Evolutionary conservation across 768 basidiomycete genomes (phyloP), one percentile per base, ranked within the genome.

Genomic region (Phylloporus scabripes): DNA sequence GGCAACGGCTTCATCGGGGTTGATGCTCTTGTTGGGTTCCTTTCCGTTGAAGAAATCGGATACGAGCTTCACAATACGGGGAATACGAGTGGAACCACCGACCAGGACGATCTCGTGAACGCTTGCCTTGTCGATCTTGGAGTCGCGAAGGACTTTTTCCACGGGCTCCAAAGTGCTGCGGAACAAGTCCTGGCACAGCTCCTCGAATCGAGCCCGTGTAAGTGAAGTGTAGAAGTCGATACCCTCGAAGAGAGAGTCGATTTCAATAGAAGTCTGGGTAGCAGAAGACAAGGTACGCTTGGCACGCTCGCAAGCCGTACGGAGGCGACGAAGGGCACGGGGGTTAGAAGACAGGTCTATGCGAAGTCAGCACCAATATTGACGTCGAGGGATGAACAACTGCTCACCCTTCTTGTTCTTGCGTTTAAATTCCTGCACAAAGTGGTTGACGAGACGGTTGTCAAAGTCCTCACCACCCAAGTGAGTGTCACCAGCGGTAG

Each of bases 11-110:
- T 97, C 95, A 58, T 98, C 95, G 45, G 95, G 95, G 83, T 98
- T 97, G 79, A 98, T 97, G 74, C 87, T 87, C 81, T 94, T 96
- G 80, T 92, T 93, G 62, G 92, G 94, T 76, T 96, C 93, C 78
- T 94, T 93, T 68, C 94, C 94, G 69, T 90, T 91, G 80, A 97
- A 97, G 82, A 89, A 96, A 72, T 97, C 94, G 57, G 91, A 94
- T 49, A 98, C 91, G 66, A 97, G 89, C 74, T 96, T 94, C 68
- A 92, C 85, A 63, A 98, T 87, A 70, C 91, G 89, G 58, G 95
- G 95, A 57, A 98, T 97, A 82, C 93, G 93, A 48, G 95, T 97
- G 42, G 95, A 98, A 54, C 95, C 95, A 69, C 95, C 94, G 60
- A 96, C 95, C 59, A 98, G 79, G 62, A 97, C 95, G 56, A 98